Evolutionary conservation across 2,329 filamentous ascomycete species (phyloP).

Genomic region (Trichoderma koningii): DNA sequence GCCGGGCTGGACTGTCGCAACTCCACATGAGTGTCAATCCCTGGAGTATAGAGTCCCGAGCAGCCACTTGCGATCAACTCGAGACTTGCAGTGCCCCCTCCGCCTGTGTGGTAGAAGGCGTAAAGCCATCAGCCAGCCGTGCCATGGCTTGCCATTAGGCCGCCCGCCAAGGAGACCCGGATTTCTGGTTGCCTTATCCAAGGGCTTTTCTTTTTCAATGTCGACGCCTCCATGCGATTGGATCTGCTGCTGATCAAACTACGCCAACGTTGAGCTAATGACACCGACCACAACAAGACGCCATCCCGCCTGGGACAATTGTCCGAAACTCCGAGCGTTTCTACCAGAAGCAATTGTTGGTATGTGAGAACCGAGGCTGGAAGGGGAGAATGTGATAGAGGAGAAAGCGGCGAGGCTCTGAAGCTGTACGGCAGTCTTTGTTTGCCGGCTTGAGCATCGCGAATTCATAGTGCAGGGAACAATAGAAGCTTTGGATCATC

Average conservation of each 20-base stretch:
- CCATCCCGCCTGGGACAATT: not conserved
- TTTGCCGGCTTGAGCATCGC: not conserved
- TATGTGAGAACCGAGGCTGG: too few relatives aligned
- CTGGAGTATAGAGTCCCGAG: not conserved
- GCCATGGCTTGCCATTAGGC: conserved; percentile 17
- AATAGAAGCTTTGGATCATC: not conserved
- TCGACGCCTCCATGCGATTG: not conserved
- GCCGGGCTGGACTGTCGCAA: not conserved
- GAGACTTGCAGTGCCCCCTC: not conserved
- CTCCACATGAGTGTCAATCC: not conserved
- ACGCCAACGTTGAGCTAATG: not conserved
- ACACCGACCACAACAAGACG: not conserved
- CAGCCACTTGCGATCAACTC: not conserved
- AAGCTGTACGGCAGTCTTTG: not conserved
- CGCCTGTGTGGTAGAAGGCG: not conserved
- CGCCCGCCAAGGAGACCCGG: not conserved
- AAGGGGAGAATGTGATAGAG: not conserved
- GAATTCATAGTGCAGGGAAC: not conserved
- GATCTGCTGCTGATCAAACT: not conserved
- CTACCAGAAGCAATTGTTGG: not conserved
- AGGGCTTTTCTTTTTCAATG: not conserved
- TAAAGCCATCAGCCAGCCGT: conserved; percentile 9
- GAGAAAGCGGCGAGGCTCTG: not conserved
- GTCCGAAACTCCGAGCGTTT: conserved; percentile 4
- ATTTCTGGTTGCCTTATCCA: not conserved